Conservation (phyloP, 305 asterid species). For the Ajuga reptans region DNA sequence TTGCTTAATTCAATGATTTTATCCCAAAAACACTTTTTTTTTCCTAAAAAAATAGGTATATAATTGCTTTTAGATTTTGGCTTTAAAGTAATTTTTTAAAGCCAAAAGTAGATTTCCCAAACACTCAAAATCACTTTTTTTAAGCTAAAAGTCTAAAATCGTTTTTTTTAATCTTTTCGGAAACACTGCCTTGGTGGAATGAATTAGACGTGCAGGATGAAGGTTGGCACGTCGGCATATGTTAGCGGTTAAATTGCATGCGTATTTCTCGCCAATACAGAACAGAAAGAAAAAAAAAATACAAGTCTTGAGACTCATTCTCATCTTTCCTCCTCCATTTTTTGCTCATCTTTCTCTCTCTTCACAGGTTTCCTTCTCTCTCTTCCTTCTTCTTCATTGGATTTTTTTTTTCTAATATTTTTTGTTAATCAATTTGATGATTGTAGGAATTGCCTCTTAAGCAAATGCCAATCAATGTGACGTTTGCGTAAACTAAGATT, state of each 20-base stretch:
- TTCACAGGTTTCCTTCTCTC: constrained; percentile 14
- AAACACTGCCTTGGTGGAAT: too few relatives aligned
- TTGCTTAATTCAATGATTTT: too few relatives aligned
- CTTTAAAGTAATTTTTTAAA: too few relatives aligned
- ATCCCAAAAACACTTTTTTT: too few relatives aligned
- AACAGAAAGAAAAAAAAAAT: too few relatives aligned
- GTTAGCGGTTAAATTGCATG: constrained; percentile 36
- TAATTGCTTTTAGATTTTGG: too few relatives aligned
- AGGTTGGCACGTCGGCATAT: constrained; percentile 42
- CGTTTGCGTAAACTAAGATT: constrained; percentile 22
- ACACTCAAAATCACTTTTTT: too few relatives aligned
- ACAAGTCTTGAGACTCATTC: constrained; percentile 19
- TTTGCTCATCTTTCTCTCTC: constrained; percentile 27
- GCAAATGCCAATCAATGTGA: constrained; percentile 21
- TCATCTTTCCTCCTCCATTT: constrained; percentile 26
- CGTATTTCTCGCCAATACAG: constrained; percentile 39
- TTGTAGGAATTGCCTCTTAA: constrained; percentile 25
- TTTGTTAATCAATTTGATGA: not conserved
- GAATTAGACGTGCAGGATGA: constrained; percentile 27
- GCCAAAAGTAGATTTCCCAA: too few relatives aligned
- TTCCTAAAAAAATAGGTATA: too few relatives aligned
- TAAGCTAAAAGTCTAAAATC: too few relatives aligned
- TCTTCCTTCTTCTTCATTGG: not conserved
- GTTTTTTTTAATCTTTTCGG: too few relatives aligned
- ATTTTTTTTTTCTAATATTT: not conserved